Conservation (phyloP, 139 green algal species). For the Asterochloris erici region DNA sequence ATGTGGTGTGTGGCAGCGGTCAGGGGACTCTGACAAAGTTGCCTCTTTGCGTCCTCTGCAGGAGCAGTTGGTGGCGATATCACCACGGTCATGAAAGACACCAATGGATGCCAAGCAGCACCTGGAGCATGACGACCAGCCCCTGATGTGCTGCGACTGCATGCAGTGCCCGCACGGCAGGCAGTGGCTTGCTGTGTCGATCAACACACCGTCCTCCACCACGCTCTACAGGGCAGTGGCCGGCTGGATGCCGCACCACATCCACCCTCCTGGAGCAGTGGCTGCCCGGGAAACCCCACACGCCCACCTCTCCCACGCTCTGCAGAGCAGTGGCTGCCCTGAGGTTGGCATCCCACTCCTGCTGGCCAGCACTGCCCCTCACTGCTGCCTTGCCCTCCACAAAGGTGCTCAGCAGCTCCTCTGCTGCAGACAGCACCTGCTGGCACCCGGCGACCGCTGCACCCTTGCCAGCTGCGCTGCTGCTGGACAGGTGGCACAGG, state of each 20-base stretch:
- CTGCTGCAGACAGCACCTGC: constrained; percentile 1
- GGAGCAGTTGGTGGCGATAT: too few species aligned
- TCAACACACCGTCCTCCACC: constrained; percentile 33
- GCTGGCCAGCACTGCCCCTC: neutral
- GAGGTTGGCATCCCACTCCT: constrained; percentile 2
- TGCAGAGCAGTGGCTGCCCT: constrained; percentile 49
- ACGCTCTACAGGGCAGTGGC: neutral
- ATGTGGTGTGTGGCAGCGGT: too few species aligned
- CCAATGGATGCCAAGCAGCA: too few species aligned
- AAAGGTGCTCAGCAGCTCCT: constrained; percentile 17
- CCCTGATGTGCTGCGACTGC: too few species aligned
- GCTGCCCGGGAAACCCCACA: neutral
- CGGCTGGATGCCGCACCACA: neutral
- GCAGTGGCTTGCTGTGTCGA: too few species aligned
- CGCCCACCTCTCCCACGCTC: constrained; percentile 49
- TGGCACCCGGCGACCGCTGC: neutral
- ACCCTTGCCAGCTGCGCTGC: neutral
- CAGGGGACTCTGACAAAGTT: too few species aligned
- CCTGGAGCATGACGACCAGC: too few species aligned
- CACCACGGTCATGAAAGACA: too few species aligned
- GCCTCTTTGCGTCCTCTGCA: too few species aligned
- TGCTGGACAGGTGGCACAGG: constrained; percentile 25
- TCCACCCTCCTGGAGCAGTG: neutral
- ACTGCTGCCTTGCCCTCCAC: constrained; percentile 5
- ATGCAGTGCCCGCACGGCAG: too few species aligned